A percentile compares a stretch with the other conserved stretches of the same genome.
Evolutionary conservation across 2,329 filamentous ascomycete species (phyloP).

Genomic region (Neonectria magnoliae): DNA sequence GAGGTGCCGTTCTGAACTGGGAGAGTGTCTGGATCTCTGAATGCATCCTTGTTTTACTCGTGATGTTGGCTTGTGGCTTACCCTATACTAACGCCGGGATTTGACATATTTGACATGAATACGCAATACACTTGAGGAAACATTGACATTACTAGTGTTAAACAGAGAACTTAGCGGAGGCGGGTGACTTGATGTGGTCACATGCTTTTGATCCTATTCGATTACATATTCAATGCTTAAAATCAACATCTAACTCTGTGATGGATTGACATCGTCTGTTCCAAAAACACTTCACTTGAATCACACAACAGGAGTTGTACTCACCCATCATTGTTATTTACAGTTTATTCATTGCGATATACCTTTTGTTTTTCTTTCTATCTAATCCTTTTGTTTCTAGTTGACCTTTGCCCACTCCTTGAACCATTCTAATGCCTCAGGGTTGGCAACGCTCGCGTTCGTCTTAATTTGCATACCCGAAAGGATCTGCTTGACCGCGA

Average conservation of each 20-base stretch:
- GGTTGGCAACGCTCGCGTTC: constrained; percentile 92
- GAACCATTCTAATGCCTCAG: constrained; percentile 90
- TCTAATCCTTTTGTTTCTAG: constrained; percentile 26
- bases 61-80: not conserved
- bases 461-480: constrained; percentile 89
- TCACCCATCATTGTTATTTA: not conserved
- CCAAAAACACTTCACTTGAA: too few relatives aligned
- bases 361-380: not conserved
- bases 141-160: not conserved
- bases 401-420: constrained; percentile 75
- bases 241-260: too few relatives aligned
- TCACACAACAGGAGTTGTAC: not conserved
- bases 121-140: not conserved
- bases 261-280: too few relatives aligned
- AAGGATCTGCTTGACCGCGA: constrained; percentile 94
- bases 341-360: not conserved
- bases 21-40: not conserved
- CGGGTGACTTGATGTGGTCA: not conserved
- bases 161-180: not conserved
- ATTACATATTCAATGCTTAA: not conserved
- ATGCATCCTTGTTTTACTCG: not conserved
- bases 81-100: not conserved
- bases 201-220: not conserved
- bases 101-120: too few relatives aligned
- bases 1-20: not conserved